phyloP scores from a whole-genome alignment of 768 basidiomycete genomes.

The Coprinellus micaceus region DNA sequence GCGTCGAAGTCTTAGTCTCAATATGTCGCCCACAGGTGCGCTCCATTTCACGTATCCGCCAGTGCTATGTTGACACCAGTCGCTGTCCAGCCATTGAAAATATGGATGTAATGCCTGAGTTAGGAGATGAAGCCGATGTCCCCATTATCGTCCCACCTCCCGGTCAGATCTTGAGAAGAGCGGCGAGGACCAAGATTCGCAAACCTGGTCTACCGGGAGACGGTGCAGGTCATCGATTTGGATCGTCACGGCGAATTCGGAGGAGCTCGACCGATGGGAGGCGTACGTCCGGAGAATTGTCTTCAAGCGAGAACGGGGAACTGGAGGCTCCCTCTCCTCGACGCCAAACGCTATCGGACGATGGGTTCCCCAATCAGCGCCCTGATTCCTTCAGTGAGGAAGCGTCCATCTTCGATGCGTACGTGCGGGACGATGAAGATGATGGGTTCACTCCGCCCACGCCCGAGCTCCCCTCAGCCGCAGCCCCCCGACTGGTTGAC shows the following conservation, averaged over 20 bases:
- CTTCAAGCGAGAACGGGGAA: slow-evolving; percentile 68
- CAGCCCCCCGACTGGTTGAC: slow-evolving; percentile 10
- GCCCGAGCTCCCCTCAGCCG: slow-evolving; percentile 11
- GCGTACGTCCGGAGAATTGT: slow-evolving; percentile 68
- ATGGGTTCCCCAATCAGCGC: slow-evolving; percentile 35
- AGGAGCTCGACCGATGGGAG: slow-evolving; percentile 35
- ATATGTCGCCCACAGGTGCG: slow-evolving; percentile 82
- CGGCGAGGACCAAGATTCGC: slow-evolving; percentile 93
- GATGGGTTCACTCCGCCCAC: slow-evolving; percentile 34
- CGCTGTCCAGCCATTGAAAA: slow-evolving; percentile 51
- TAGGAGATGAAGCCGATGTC: slow-evolving; percentile 79
- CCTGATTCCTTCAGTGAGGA: slow-evolving; percentile 84
- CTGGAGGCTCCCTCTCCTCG: slow-evolving; percentile 36
- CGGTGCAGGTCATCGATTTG: slow-evolving; percentile 82
- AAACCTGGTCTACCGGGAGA: slow-evolving; percentile 76
- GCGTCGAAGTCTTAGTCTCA: slow-evolving; percentile 84
- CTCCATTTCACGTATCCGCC: slow-evolving; percentile 19
- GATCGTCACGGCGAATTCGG: slow-evolving; percentile 40
- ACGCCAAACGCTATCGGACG: slow-evolving; percentile 46
- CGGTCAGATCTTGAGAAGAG: slow-evolving; percentile 84
- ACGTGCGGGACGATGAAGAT: slow-evolving; percentile 57
- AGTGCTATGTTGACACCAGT: slow-evolving; percentile 13
- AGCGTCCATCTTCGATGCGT: slow-evolving; percentile 79
- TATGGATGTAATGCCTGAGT: slow-evolving; percentile 64
- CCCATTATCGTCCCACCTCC: slow-evolving; percentile 89